Conservation (phyloP, 345 rosid genomes). For the Zanthoxylum bungeanum region DNA sequence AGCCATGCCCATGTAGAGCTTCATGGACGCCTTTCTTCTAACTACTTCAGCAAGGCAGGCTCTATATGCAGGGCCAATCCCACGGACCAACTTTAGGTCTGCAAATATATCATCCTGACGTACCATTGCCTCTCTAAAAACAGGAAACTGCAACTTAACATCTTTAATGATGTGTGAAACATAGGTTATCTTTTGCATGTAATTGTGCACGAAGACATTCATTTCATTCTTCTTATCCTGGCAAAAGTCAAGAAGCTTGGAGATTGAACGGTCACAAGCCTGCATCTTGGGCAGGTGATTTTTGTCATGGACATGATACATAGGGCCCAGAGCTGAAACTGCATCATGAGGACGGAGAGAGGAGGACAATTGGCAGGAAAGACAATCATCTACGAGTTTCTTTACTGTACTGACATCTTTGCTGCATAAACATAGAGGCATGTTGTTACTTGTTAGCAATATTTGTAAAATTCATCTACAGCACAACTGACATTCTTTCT, state of each 20-base stretch:
- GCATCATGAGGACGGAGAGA: constrained; percentile 98
- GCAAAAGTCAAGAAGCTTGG: constrained; percentile 70
- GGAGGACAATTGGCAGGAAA: constrained; percentile 74
- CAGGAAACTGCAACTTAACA: constrained; percentile 89
- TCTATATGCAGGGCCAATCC: constrained; percentile 90
- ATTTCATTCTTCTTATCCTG: constrained; percentile 80
- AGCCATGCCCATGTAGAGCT: constrained; percentile 98
- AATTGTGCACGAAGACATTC: constrained; percentile 78
- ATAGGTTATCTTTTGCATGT: constrained; percentile 76
- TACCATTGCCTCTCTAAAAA: constrained; percentile 88
- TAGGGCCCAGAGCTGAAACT: constrained; percentile 97
- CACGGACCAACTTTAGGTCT: constrained; percentile 68
- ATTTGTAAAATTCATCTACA: neutral
- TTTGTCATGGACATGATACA: constrained; percentile 97
- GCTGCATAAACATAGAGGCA: constrained; percentile 64
- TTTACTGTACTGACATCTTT: constrained; percentile 93
- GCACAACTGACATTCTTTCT: neutral
- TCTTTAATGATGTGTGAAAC: constrained; percentile 76
- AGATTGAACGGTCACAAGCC: constrained; percentile 53
- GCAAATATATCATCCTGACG: constrained; percentile 71
- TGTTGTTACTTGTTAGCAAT: constrained; percentile 20
- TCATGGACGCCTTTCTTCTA: constrained; percentile 91
- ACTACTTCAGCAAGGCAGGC: constrained; percentile 96
- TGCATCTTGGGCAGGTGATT: constrained; percentile 83
- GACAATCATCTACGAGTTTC: constrained; percentile 91